These are phyloP conservation scores for Sinapis alba DNA, from an alignment of 441 rosid species.

Conservation along the genomic window DNA sequence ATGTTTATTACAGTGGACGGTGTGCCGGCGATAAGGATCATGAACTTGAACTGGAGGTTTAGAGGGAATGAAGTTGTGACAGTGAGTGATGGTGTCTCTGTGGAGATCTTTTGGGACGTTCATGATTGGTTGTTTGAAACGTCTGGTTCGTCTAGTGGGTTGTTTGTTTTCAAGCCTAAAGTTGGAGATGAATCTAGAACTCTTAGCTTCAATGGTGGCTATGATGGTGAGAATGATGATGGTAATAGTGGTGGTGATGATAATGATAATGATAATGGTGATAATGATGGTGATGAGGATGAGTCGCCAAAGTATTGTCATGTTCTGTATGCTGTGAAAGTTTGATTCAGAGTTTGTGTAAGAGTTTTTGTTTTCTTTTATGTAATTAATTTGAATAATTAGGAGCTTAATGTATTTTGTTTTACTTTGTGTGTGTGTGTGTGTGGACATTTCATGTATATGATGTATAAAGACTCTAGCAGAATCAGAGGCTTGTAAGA, in stretches of 20 bases:
- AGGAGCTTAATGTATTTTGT: background rate
- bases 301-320: conserved; percentile 50
- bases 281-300: background rate
- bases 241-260: background rate
- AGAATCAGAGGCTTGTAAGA: background rate
- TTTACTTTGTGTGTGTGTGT: background rate
- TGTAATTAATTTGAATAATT: background rate
- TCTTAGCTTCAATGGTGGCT: conserved; percentile 29
- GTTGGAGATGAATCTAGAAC: conserved; percentile 16
- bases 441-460: background rate
- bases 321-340: conserved; percentile 67
- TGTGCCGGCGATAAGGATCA: conserved; percentile 48
- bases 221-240: conserved; percentile 23
- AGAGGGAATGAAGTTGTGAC: conserved; percentile 75
- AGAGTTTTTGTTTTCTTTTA: background rate
- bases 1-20: conserved; percentile 78
- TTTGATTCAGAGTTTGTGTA: conserved; percentile 28
- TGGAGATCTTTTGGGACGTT: conserved; percentile 80
- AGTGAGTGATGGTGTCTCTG: conserved; percentile 39
- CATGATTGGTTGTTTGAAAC: conserved; percentile 77
- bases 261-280: background rate
- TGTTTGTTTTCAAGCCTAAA: conserved; percentile 66
- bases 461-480: background rate
- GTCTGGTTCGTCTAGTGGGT: conserved; percentile 51
- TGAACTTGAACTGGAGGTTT: conserved; percentile 79